Evolutionary conservation across 2,329 filamentous ascomycete genomes (phyloP).

Genomic region (Claviceps monticola): DNA sequence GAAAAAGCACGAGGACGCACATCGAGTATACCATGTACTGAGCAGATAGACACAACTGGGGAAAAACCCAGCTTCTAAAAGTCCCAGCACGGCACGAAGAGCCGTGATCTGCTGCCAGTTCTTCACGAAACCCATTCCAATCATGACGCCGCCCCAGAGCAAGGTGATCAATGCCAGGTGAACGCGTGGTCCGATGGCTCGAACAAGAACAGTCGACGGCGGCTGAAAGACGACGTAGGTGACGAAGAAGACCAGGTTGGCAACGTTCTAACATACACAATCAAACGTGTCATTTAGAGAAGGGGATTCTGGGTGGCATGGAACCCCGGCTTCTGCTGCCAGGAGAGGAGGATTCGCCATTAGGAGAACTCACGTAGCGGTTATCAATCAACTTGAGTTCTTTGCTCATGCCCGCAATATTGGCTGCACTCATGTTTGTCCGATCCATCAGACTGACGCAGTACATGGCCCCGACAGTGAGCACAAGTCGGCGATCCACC

Average conservation of each 20-base stretch:
- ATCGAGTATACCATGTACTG: conserved; percentile 60
- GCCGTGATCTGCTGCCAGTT: conserved; percentile 38
- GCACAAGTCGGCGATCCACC: conserved; percentile 52
- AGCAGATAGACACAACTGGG: conserved; percentile 57
- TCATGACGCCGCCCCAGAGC: conserved; percentile 47
- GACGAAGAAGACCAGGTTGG: conserved; percentile 61
- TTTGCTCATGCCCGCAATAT: conserved; percentile 49
- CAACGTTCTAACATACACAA: conserved; percentile 33
- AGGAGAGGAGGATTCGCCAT: not conserved
- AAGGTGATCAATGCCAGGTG: conserved; percentile 41
- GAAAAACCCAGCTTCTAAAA: conserved; percentile 60
- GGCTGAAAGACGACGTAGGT: conserved; percentile 60
- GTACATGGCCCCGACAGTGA: conserved; percentile 53
- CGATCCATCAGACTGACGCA: conserved; percentile 67
- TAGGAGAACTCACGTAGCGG: conserved; percentile 26
- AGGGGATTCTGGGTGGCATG: too few relatives aligned
- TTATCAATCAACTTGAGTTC: conserved; percentile 33
- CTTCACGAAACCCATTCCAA: conserved; percentile 50
- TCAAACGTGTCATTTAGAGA: not conserved
- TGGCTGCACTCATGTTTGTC: conserved; percentile 60
- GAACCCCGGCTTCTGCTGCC: too few relatives aligned
- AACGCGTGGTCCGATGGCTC: conserved; percentile 48
- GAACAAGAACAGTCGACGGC: conserved; percentile 53
- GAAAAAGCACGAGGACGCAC: conserved; percentile 30
- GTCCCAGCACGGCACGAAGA: conserved; percentile 44